Base-by-base conservation (phyloP, 306 rosid genomes). In the Cucurbita ficifolia region DNA sequence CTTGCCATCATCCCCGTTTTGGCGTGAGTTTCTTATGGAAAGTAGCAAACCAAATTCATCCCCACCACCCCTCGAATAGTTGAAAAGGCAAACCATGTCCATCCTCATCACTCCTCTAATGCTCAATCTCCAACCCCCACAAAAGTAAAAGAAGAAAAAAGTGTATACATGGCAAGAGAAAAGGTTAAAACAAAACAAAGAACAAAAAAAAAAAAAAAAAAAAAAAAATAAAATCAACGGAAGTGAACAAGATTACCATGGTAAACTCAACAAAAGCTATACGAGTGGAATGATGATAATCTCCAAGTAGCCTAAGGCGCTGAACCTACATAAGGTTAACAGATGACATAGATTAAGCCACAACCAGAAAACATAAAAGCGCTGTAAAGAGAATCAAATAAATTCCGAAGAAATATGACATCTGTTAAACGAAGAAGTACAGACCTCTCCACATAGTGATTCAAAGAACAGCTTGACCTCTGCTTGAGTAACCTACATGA, bases 381-480 rank as follows among this genome's bases (percentile, higher is more conserved):
- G 61, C 19, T 5, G 56, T 6, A 58, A n/a, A 3, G 22, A 36
- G 39, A 48, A 29, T 54, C 38, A 24, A 73, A 75, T 48, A 58
- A 16, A 48, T 56, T 22, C 22, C 29, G 57, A 60, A 79, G 35
- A 73, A 52, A 9, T 48, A 33, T 10, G 64, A 53, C 39, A 52
- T 36, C 10, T 48, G 19, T 73, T 51, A 70, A 35, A 38, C 12
- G 54, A 11, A 68, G 80, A 73, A 73, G 38, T 24, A 78, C 91
- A 76, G 75, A 94, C 99, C 99, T 94, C 99, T 83, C 99, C 99
- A 78, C 99, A 94, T 51, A 94, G 84, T 57, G 97, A 82, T 79
- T 94, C 97, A 70, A 94, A 94, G 82, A 94, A 94, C 59, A 79
- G 84, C 70, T 91, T 94, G 73, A 94, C 95, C 74, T 91, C 99